Conservation (phyloP, 345 rosid genomes). For the Populus tremula region DNA sequence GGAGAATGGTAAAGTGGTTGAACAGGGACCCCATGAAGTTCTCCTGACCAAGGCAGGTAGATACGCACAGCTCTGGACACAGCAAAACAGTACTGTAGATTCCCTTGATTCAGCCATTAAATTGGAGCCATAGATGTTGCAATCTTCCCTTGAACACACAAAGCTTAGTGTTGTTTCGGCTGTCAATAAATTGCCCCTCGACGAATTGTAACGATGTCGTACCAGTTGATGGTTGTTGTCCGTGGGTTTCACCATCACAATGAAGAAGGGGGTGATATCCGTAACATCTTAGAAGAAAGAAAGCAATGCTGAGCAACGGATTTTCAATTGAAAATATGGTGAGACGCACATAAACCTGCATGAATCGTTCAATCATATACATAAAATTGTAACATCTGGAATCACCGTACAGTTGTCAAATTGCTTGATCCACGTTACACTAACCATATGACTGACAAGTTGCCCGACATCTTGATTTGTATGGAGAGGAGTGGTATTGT, state of each 20-base stretch:
- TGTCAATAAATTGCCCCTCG: not conserved
- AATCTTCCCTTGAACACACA: not conserved
- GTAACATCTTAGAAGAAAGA: not conserved
- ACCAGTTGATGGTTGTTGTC: not conserved
- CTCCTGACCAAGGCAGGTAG: slow-evolving; percentile 76
- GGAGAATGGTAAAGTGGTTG: slow-evolving; percentile 89
- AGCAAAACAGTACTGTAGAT: slow-evolving; percentile 73
- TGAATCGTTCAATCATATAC: slow-evolving; percentile 1
- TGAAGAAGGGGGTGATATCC: not conserved
- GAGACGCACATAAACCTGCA: not conserved
- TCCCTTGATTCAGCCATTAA: slow-evolving; percentile 53
- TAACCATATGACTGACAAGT: slow-evolving; percentile 13
- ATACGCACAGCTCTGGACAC: slow-evolving; percentile 94
- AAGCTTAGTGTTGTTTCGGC: not conserved
- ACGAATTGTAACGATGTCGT: not conserved
- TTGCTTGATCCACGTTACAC: slow-evolving; percentile 18
- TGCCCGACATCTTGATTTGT: slow-evolving; percentile 3
- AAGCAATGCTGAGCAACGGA: not conserved
- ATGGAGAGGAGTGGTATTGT: not conserved
- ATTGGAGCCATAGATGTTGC: slow-evolving; percentile 30
- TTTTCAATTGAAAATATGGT: slow-evolving; percentile 1
- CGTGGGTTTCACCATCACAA: not conserved
- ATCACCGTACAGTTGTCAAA: slow-evolving; percentile 30
- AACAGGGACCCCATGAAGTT: slow-evolving; percentile 87
- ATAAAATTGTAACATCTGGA: slow-evolving; percentile 6